Conservation (phyloP, 2,329 filamentous ascomycete species). For the Arachnopeziza araneosa region DNA sequence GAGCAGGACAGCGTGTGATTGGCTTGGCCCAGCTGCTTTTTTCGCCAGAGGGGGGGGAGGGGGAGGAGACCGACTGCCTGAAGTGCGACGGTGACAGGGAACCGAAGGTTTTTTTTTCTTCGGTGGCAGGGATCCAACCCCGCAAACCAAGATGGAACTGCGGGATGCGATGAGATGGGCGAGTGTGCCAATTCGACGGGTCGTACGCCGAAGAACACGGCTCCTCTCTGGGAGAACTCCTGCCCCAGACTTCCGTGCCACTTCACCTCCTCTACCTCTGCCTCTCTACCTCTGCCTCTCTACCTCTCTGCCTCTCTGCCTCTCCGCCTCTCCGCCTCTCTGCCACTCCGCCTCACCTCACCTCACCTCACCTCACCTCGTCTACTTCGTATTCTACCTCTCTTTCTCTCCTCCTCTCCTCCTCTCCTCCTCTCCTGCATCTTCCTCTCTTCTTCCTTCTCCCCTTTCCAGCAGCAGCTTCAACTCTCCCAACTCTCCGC, state of each 20-base stretch:
- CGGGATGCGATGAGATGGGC: not conserved
- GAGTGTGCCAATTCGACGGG: not conserved
- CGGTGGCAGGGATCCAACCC: not conserved
- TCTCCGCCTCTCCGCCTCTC: no score
- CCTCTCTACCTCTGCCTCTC: not conserved
- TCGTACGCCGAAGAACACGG: not conserved
- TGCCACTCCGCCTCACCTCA: no score
- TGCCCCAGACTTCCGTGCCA: not conserved
- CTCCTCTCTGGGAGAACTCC: not conserved
- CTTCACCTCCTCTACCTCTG: not conserved
- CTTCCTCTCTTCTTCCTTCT: not conserved
- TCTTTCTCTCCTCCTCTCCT: not conserved
- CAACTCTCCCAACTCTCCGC: conserved; percentile 10
- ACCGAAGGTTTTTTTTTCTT: not conserved
- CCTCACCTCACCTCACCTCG: not conserved
- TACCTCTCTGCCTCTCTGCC: no score
- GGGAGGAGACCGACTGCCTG: not conserved
- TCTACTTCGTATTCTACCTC: not conserved
- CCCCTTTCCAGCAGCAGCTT: not conserved
- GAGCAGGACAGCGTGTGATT: not conserved
- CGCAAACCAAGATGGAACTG: not conserved
- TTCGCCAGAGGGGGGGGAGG: no score
- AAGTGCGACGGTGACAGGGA: not conserved
- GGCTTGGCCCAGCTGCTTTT: not conserved
- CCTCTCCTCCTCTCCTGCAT: not conserved